These are phyloP conservation scores for Solanum pimpinellifolium DNA, from an alignment of 257 asterid species.

Conservation along the genomic window DNA sequence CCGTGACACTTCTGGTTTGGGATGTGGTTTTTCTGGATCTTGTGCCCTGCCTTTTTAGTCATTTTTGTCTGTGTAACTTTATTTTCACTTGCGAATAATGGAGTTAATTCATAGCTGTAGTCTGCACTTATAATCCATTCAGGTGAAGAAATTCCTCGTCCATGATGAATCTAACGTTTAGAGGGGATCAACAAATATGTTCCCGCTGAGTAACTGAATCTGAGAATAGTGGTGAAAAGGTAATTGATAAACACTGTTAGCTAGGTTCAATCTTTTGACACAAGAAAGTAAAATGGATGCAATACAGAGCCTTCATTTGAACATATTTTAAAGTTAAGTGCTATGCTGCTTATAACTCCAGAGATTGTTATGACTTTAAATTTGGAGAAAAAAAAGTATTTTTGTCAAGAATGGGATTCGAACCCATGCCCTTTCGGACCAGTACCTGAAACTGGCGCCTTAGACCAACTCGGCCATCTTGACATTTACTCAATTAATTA, in stretches of 20 bases:
- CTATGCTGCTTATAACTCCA: neutral
- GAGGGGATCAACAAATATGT: neutral
- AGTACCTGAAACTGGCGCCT: conserved; percentile 14
- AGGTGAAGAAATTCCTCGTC: neutral
- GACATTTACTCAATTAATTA: neutral
- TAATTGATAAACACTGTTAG: neutral
- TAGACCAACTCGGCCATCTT: conserved; percentile 18
- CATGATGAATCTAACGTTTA: neutral
- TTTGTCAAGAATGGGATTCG: conserved; percentile 10
- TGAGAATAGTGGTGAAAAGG: neutral
- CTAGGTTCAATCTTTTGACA: neutral
- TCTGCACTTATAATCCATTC: neutral
- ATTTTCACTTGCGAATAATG: neutral
- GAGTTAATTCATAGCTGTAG: neutral
- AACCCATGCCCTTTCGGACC: conserved; percentile 15
- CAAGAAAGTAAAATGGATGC: too few species aligned
- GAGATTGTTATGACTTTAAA: too few species aligned
- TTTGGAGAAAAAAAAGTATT: neutral
- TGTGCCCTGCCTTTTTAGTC: neutral
- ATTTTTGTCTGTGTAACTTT: neutral
- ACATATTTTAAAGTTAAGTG: neutral
- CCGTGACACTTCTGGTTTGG: neutral
- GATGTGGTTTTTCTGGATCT: neutral
- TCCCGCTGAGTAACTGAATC: neutral
- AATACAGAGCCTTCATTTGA: neutral